Base-by-base conservation (phyloP, 805 yeast genomes). In the Phaffomyces antillensis region DNA sequence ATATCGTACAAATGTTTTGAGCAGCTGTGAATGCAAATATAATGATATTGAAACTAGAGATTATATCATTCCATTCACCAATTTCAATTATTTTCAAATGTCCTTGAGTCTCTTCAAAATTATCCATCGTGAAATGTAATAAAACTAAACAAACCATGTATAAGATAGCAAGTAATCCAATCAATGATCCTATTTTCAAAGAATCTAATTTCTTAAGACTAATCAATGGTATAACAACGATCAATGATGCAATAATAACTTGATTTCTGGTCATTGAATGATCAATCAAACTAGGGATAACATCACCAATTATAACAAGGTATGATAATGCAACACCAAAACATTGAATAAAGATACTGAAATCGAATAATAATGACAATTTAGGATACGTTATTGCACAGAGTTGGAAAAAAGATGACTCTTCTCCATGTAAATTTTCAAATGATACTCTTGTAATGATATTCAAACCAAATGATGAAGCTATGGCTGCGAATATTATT, bases 21-120 rank as follows among this genome's bases (percentile, higher is more conserved):
- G 84, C 84, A 41, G 93, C 88, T 1, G 91, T 84, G 62, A 75
- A 86, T 2, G 95, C 93, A 63, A 86, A 82, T 13, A 86, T 81
- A 33, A 85, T 75, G 45, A 86, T 81, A 24, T 86, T 84, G 55
- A 86, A 81, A 8, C 88, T 78, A 23, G 83, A 72, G 46, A 83
- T 64, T 8, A 77, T 59, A 1, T 75, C 73, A 42, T 65, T 65
- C 28, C 63, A 48, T 23, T 72, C 69, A 35, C 73, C 68, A 2
- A 76, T 70, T n/a, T 60, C 52, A 46, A 68, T 54, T 58, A 70
- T 61, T 28, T 68, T 64, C 8, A 77, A 51, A 1, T 60, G 62
- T 11, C 81, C 81, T 31, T 68, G 56, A 61, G 73, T 52, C 39
- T 63, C 59, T 60, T 63, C 25, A 67, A 70, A 37, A 75, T 76